A percentile compares a stretch with the other conserved stretches of the same genome.
These are phyloP conservation scores for Arachis stenosperma DNA, from an alignment of 306 rosid species.

Conservation along the genomic window DNA sequence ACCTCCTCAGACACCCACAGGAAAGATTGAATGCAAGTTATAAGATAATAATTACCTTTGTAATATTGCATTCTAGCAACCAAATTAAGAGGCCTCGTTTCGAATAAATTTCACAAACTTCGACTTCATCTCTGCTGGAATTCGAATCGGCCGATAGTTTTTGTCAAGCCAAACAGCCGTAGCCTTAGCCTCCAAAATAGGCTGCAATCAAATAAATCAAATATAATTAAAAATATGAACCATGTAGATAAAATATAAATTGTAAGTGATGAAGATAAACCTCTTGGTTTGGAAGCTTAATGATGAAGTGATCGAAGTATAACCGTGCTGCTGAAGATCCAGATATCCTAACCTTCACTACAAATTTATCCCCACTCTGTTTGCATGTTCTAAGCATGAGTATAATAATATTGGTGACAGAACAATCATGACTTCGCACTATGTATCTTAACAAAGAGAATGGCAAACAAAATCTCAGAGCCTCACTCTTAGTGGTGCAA, in stretches of 20 bases:
- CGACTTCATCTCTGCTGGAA: constrained; percentile 72
- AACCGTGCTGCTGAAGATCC: constrained; percentile 76
- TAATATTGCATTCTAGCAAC: constrained; percentile 11
- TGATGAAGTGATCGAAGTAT: constrained; percentile 70
- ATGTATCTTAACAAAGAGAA: constrained; percentile 14
- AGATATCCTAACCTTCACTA: constrained; percentile 64
- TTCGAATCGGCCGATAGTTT: constrained; percentile 71
- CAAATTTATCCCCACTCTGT: constrained; percentile 83
- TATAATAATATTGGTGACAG: constrained; percentile 24
- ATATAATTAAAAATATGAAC: constrained; percentile 29
- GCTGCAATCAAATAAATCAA: constrained; percentile 54
- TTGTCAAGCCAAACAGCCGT: constrained; percentile 85
- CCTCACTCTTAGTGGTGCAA: constrained; percentile 85
- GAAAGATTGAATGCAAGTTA: too few species aligned
- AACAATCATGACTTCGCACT: constrained; percentile 12
- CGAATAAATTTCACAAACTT: constrained; percentile 58
- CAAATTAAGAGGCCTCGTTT: constrained; percentile 47
- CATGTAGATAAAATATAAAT: neutral
- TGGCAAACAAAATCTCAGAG: constrained; percentile 13
- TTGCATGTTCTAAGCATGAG: constrained; percentile 35
- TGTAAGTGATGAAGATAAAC: constrained; percentile 41
- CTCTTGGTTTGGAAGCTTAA: constrained; percentile 84
- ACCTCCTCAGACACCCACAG: too few species aligned
- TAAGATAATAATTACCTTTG: constrained; percentile 2
- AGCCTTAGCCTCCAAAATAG: constrained; percentile 81